Evolutionary conservation across 176 grass and related monocot species (phyloP).

Genomic region (Triticum monococcum): DNA sequence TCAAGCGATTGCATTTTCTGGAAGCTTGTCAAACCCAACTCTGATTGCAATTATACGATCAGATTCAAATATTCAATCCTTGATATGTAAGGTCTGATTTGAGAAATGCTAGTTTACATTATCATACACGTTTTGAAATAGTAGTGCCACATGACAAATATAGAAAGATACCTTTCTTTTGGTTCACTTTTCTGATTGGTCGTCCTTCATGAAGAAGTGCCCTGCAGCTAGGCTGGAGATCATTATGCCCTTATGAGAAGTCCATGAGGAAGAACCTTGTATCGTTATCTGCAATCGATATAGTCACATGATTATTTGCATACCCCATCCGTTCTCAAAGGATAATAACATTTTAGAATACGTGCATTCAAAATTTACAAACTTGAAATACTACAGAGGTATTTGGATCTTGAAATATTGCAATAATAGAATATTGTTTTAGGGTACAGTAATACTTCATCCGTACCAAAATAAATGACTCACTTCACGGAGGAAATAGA

Average conservation of each 20-base stretch:
- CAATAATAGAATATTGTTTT: no score
- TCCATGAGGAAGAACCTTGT: neutral
- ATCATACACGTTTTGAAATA: neutral
- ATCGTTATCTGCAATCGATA: neutral
- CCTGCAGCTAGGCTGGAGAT: neutral
- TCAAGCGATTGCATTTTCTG: constrained; percentile 2
- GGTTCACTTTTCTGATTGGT: neutral
- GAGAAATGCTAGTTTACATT: neutral
- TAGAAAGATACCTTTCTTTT: neutral
- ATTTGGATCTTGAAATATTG: no score
- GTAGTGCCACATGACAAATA: neutral
- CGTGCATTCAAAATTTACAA: neutral
- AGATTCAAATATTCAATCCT: constrained; percentile 1
- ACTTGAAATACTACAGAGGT: neutral
- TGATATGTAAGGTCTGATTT: neutral
- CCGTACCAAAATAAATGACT: no score
- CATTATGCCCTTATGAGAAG: neutral
- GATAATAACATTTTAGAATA: neutral
- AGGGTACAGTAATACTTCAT: no score
- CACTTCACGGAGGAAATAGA: no score
- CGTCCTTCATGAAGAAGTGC: neutral
- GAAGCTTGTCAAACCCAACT: constrained; percentile 32
- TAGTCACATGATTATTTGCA: neutral
- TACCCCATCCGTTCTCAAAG: neutral
- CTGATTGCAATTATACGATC: neutral